A percentile compares a stretch with the other conserved stretches of the same genome.
Evolutionary conservation across 148 eudicot genomes (phyloP).

Genomic region (Linanthus parryae): DNA sequence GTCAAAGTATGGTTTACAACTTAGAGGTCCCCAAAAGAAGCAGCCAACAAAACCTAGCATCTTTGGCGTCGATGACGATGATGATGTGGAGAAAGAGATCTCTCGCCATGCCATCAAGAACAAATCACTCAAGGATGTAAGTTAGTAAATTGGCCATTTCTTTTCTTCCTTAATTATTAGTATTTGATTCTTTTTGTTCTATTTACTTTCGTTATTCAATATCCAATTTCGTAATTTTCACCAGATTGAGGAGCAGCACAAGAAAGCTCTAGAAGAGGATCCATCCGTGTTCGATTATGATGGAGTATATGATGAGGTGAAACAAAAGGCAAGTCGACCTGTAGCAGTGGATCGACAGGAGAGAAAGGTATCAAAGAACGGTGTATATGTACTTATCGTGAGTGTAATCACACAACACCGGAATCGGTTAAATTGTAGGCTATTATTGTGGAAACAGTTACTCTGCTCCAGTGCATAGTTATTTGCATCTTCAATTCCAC

Average conservation of each 20-base stretch:
- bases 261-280: conserved; percentile 90
- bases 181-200: too few relatives aligned
- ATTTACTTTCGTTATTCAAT: too few relatives aligned
- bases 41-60: conserved; percentile 47
- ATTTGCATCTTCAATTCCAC: too few relatives aligned
- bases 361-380: conserved; percentile 75
- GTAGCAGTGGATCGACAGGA: conserved; percentile 56
- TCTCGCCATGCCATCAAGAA: conserved; percentile 77
- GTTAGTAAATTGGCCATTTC: conserved; percentile 9
- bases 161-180: too few relatives aligned
- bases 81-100: conserved; percentile 69
- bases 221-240: too few relatives aligned
- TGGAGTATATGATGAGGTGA: conserved; percentile 87
- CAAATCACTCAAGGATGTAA: conserved; percentile 66
- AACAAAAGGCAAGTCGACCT: conserved; percentile 50
- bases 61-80: conserved; percentile 62
- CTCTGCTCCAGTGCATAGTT: too few relatives aligned
- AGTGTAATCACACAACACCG: too few relatives aligned
- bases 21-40: conserved; percentile 72
- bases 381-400: too few relatives aligned
- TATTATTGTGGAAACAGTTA: too few relatives aligned
- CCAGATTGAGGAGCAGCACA: conserved; percentile 87
- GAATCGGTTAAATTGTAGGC: too few relatives aligned
- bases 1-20: conserved; percentile 66
- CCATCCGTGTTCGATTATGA: conserved; percentile 91